These are phyloP conservation scores for Cordyceps sp. DNA, from an alignment of 2,329 filamentous ascomycete species.

Conservation along the genomic window DNA sequence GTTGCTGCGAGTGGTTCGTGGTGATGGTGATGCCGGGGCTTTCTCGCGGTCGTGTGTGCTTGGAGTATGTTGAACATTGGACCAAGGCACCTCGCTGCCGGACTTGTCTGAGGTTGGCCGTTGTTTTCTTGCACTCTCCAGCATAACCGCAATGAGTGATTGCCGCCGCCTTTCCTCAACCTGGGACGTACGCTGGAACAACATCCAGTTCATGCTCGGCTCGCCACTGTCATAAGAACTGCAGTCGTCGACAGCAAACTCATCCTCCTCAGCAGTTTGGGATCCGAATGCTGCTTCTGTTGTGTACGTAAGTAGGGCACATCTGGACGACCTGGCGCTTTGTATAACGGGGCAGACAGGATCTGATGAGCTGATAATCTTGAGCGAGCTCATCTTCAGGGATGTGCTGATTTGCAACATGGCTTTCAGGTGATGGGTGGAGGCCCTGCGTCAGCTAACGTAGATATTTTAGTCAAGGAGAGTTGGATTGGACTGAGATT, in stretches of 20 bases:
- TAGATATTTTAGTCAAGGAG: background rate
- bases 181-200: background rate
- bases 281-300: background rate
- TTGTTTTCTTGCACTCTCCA: slow-evolving; percentile 1
- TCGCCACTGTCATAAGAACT: background rate
- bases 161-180: background rate
- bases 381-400: background rate
- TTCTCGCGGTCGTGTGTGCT: too few species aligned
- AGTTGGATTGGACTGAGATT: too few species aligned
- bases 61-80: too few species aligned
- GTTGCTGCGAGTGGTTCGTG: too few species aligned
- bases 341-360: background rate
- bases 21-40: too few species aligned
- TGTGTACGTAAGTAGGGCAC: background rate
- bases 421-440: background rate
- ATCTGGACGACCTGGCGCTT: background rate
- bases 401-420: background rate
- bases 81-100: too few species aligned
- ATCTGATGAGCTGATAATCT: background rate
- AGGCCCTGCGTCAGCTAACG: background rate
- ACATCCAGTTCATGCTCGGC: background rate
- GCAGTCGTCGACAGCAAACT: background rate
- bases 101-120: background rate
- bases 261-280: background rate
- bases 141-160: background rate